Base-by-base conservation (phyloP, 495 filamentous ascomycete genomes). In the Tuber umbilicatum region DNA sequence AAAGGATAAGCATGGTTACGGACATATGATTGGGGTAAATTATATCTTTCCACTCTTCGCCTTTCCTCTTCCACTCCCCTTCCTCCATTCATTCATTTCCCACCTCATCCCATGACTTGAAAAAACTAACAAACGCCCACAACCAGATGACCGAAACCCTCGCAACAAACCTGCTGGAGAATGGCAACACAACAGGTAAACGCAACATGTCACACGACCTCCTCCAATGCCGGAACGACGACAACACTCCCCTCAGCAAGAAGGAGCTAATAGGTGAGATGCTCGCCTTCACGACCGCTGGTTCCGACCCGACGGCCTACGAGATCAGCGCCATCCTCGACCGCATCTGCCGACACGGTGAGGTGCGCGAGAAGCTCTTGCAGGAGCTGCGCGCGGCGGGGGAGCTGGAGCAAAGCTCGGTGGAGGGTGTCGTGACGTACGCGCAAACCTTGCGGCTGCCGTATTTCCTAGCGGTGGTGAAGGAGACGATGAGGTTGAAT, bases 271-370 rank as follows among this genome's bases (percentile, higher is more conserved):
- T 71, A 2, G 73, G 73, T 2, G 69, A 74, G 40, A 70, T 74
- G 45, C 31, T 74, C 39, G 73, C 31, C 41, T 70, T 55, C 21
- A 47, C 70, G 5, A 71, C 64, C 1, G 73, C 73, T 4, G 73
- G 73, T n/a, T 45, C 73, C 5, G 73, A 71, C 38, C 70, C 73
- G 6, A 75, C 73, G n/a, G 73, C 73, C 35, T 69, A 69, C 16
- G 14, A 21, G 19, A 75, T 72, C 39, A 70, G 70, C 7, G n/a
- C 47, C 14, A 75, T 40, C 39, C 21, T 72, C n/a, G 67, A 75
- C 35, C 41, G 55, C 55, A 64, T 76, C 35, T 41, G 69, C 12
- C 64, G 64, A 17, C 27, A 60, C 2, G 47, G 23, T 2, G 31
- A 14, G 1, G 69, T 64, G 3, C 73, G 70, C 17, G 45, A 72